A percentile compares a stretch with the other conserved stretches of the same genome.
phyloP scores from a whole-genome alignment of 352 stramenopile species.

The Phytophthora pistaciae region DNA sequence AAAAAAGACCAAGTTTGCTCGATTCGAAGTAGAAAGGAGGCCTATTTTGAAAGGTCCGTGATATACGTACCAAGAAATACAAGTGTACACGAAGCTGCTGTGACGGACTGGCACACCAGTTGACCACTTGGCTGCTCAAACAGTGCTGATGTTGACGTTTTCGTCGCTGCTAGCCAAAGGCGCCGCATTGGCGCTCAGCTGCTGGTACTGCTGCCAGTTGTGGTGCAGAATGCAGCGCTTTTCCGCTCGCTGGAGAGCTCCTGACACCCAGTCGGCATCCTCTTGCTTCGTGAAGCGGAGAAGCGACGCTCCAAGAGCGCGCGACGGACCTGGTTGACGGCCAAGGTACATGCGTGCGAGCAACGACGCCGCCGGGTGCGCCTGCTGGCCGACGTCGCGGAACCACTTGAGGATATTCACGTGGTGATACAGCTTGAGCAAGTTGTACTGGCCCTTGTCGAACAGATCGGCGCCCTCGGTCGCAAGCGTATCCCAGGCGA shows the following conservation, averaged over 20 bases:
- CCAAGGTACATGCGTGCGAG: slow-evolving; percentile 46
- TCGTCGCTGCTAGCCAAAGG: slow-evolving; percentile 1
- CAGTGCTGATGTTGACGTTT: neutral
- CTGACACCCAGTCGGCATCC: slow-evolving; percentile 18
- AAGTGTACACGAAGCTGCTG: too few species aligned
- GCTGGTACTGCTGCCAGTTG: slow-evolving; percentile 42
- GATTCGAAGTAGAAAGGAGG: too few species aligned
- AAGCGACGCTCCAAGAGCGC: slow-evolving; percentile 23
- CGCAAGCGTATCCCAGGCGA: slow-evolving; percentile 43
- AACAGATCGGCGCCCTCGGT: slow-evolving; percentile 37
- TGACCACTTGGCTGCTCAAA: slow-evolving; percentile 14
- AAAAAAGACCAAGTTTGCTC: too few species aligned
- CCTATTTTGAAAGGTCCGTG: too few species aligned
- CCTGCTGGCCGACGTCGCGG: slow-evolving; percentile 35
- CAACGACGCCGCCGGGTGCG: slow-evolving; percentile 38
- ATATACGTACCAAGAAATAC: too few species aligned
- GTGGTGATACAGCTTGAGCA: slow-evolving; percentile 51
- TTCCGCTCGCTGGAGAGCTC: slow-evolving; percentile 24
- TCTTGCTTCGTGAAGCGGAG: slow-evolving; percentile 34
- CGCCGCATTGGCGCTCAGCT: slow-evolving; percentile 19
- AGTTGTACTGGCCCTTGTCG: slow-evolving; percentile 52
- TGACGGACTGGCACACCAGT: too few species aligned
- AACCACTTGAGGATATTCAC: slow-evolving; percentile 55
- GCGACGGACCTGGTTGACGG: slow-evolving; percentile 20
- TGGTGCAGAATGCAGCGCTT: slow-evolving; percentile 42